Conservation (phyloP, 1,284 basidiomycete species). For the Volvariella surrecta region DNA sequence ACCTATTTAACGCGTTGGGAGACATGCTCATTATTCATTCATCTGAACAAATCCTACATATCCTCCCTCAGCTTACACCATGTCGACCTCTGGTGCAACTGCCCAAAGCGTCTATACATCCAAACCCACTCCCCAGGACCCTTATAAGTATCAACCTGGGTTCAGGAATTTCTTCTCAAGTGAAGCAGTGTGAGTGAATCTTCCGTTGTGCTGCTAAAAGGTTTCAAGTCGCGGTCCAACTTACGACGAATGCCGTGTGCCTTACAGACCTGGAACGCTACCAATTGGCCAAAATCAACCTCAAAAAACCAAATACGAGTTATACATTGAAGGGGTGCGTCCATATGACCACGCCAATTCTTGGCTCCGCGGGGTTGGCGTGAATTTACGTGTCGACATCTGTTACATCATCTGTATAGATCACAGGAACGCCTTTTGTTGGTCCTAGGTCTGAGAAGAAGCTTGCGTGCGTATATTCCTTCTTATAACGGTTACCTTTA, state of each 20-base stretch:
- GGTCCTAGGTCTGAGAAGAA: slow-evolving; percentile 39
- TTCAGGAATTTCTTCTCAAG: slow-evolving; percentile 46
- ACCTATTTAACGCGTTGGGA: too few species aligned
- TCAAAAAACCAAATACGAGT: slow-evolving; percentile 51
- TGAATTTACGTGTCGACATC: too few species aligned
- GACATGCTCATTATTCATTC: too few species aligned
- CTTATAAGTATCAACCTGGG: slow-evolving; percentile 49
- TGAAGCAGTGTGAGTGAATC: slow-evolving; percentile 45
- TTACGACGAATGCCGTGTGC: slow-evolving; percentile 3
- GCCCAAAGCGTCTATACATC: slow-evolving; percentile 33
- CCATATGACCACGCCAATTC: not conserved
- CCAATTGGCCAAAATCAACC: slow-evolving; percentile 50
- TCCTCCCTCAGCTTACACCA: not conserved
- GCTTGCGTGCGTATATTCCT: slow-evolving; percentile 25
- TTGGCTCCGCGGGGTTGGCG: slow-evolving; percentile 6
- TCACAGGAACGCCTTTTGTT: slow-evolving; percentile 55
- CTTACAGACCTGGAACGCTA: slow-evolving; percentile 41
- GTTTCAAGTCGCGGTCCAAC: too few species aligned
- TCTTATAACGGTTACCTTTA: too few species aligned
- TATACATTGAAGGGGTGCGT: slow-evolving; percentile 51
- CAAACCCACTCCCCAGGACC: slow-evolving; percentile 34
- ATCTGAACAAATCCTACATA: too few species aligned
- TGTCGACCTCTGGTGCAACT: slow-evolving; percentile 22
- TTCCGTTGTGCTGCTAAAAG: slow-evolving; percentile 8
- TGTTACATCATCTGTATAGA: slow-evolving; percentile 21